A percentile compares a stretch with the other conserved stretches of the same genome.
phyloP scores from a whole-genome alignment of 2,329 filamentous ascomycete genomes.

The Aspergillus chevalieri region DNA sequence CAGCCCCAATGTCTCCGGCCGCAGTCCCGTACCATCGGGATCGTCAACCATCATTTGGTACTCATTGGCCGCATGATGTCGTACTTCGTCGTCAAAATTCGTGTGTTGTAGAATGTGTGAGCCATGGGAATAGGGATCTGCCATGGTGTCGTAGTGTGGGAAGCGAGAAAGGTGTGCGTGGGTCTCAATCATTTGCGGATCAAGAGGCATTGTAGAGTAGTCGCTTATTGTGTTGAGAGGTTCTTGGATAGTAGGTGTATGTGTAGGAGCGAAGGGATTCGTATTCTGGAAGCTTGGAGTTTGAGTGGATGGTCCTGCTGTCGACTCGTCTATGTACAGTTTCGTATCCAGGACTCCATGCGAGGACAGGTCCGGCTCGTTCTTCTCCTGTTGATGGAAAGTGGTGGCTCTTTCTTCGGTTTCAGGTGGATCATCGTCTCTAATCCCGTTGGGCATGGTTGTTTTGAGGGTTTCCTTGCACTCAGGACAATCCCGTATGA shows the following conservation, averaged over 20 bases:
- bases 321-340: constrained; percentile 18
- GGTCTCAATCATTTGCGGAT: constrained; percentile 56
- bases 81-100: constrained; percentile 34
- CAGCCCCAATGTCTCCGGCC: constrained; percentile 33
- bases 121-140: constrained; percentile 28
- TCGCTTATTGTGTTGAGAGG: constrained; percentile 34
- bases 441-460: constrained; percentile 28
- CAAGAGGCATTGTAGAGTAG: constrained; percentile 50
- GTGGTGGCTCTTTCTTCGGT: constrained; percentile 8
- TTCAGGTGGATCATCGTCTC: constrained; percentile 20
- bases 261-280: constrained; percentile 27
- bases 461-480: constrained; percentile 75
- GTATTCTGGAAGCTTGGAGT: constrained; percentile 13
- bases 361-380: constrained; percentile 8
- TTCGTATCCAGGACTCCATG: constrained; percentile 9
- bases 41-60: constrained; percentile 41
- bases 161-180: constrained; percentile 39
- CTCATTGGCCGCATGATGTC: constrained; percentile 32
- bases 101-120: constrained; percentile 26
- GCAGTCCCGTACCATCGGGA: constrained; percentile 24
- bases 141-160: constrained; percentile 32
- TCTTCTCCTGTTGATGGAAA: constrained; percentile 5
- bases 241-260: constrained; percentile 29
- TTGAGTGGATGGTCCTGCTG: constrained; percentile 7
- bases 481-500: constrained; percentile 83